Conservation (phyloP, 2,329 filamentous ascomycete species). For the Thelonectria rubi region DNA sequence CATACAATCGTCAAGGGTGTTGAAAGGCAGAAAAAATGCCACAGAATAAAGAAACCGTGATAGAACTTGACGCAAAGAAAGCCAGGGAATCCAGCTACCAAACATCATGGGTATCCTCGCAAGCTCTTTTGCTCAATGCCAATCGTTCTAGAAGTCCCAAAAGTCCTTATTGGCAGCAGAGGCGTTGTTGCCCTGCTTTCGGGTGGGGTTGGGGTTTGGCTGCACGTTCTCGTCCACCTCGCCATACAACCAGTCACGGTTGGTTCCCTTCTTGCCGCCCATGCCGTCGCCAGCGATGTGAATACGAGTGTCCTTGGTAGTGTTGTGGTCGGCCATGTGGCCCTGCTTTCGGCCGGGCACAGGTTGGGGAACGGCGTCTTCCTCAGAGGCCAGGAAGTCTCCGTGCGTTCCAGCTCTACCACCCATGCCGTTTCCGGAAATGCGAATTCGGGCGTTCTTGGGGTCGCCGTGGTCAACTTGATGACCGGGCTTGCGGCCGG, state of each 20-base stretch:
- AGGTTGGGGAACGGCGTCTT: constrained; percentile 47
- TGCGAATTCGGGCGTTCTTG: constrained; percentile 47
- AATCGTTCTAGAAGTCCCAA: constrained; percentile 57
- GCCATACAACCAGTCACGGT: constrained; percentile 65
- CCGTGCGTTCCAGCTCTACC: constrained; percentile 62
- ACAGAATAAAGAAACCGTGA: not conserved
- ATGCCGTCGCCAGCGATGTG: constrained; percentile 69
- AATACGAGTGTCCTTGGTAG: constrained; percentile 40
- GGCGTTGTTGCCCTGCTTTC: constrained; percentile 46
- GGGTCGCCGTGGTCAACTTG: constrained; percentile 26
- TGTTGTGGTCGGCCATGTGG: constrained; percentile 26
- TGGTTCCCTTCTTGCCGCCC: constrained; percentile 66
- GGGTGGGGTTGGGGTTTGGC: constrained; percentile 47
- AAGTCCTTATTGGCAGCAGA: constrained; percentile 52
- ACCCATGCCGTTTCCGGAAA: constrained; percentile 72
- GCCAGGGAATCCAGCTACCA: constrained; percentile 9
- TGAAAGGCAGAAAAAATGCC: constrained; percentile 4
- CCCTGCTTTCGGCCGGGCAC: constrained; percentile 33
- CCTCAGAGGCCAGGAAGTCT: constrained; percentile 60
- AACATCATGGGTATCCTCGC: constrained; percentile 25
- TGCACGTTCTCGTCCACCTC: constrained; percentile 53
- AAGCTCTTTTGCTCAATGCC: constrained; percentile 21
- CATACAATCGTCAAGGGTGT: constrained; percentile 34
- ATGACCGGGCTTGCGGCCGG: constrained; percentile 29
- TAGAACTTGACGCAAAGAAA: constrained; percentile 19